Evolutionary conservation across 2,329 filamentous ascomycete genomes (phyloP).

Genomic region (Aspergillus pseudoviridinutans): DNA sequence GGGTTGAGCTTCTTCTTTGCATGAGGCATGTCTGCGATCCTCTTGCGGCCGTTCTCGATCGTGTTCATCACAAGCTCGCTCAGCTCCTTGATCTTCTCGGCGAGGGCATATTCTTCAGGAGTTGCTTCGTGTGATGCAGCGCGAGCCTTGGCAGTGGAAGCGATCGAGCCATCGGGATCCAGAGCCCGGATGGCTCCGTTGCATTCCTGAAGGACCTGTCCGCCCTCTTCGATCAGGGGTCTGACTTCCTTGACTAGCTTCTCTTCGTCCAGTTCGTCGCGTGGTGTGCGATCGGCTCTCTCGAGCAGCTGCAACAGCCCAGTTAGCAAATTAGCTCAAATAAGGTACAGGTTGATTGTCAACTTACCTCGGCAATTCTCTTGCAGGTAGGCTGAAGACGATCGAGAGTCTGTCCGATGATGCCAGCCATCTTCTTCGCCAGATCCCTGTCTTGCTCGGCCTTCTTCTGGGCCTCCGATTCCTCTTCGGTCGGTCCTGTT

Average conservation of each 20-base stretch:
- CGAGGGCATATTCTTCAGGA: conserved; percentile 78
- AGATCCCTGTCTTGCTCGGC: conserved; percentile 68
- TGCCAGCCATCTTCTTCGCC: conserved; percentile 68
- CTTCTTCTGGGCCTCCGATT: conserved; percentile 55
- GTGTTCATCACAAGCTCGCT: conserved; percentile 75
- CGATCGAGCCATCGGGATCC: conserved; percentile 83
- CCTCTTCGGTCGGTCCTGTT: conserved; percentile 37
- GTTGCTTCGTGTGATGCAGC: conserved; percentile 69
- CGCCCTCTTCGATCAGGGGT: conserved; percentile 82
- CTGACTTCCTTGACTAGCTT: conserved; percentile 80
- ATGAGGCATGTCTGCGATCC: conserved; percentile 85
- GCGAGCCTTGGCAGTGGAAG: conserved; percentile 79
- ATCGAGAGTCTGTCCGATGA: conserved; percentile 75
- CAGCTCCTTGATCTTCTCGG: conserved; percentile 79
- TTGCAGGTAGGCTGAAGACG: conserved; percentile 80
- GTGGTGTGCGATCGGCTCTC: conserved; percentile 70
- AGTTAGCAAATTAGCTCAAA: conserved; percentile 6
- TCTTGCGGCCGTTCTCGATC: conserved; percentile 83
- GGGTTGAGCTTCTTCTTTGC: conserved; percentile 94
- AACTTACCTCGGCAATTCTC: conserved; percentile 71
- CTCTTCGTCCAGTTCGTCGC: conserved; percentile 87
- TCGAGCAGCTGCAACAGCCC: conserved; percentile 62
- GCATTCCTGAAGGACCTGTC: conserved; percentile 76
- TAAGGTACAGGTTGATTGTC: background rate
- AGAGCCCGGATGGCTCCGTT: conserved; percentile 83